Percentiles rank a stretch among this genome's conserved stretches.
phyloP scores from a whole-genome alignment of 2,329 filamentous ascomycete genomes.

The Coniosporium tulheliwenetii region DNA sequence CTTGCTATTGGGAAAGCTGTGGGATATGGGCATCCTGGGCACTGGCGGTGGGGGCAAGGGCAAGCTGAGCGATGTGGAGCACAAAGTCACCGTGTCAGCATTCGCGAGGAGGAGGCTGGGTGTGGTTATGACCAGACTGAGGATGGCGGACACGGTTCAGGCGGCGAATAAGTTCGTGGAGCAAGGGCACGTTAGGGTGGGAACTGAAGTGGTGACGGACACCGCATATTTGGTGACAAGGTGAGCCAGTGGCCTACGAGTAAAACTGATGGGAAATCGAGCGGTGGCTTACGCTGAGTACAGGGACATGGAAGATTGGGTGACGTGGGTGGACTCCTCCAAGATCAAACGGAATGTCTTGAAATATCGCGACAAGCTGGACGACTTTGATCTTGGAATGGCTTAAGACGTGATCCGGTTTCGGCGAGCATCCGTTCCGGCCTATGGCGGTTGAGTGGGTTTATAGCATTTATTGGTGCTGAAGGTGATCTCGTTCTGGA shows the following conservation, averaged over 20 bases:
- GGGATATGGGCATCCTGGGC: slow-evolving; percentile 77
- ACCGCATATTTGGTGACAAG: slow-evolving; percentile 74
- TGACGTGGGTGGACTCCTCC: slow-evolving; percentile 89
- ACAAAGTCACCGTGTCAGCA: slow-evolving; percentile 74
- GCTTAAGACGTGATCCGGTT: no score
- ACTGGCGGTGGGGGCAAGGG: slow-evolving; percentile 48
- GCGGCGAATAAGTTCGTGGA: slow-evolving; percentile 73
- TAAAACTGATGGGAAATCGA: slow-evolving; percentile 1
- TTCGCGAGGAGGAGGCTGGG: slow-evolving; percentile 73
- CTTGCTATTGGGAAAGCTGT: slow-evolving; percentile 77
- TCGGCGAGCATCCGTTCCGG: no score
- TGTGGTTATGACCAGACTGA: slow-evolving; percentile 76
- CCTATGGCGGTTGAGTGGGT: no score
- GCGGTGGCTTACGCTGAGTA: not conserved
- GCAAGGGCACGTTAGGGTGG: slow-evolving; percentile 84
- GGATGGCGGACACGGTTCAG: slow-evolving; percentile 85
- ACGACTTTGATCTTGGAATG: slow-evolving; percentile 67
- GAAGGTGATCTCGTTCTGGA: no score
- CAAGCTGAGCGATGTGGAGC: slow-evolving; percentile 56
- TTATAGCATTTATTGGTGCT: no score
- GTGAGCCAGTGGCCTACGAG: slow-evolving; percentile 9
- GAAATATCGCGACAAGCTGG: slow-evolving; percentile 85
- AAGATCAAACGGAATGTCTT: slow-evolving; percentile 96
- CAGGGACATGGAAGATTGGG: slow-evolving; percentile 82
- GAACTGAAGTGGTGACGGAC: slow-evolving; percentile 80